These are phyloP conservation scores for Tulasnella sp. DNA, from an alignment of 768 basidiomycete genomes.

Conservation along the genomic window DNA sequence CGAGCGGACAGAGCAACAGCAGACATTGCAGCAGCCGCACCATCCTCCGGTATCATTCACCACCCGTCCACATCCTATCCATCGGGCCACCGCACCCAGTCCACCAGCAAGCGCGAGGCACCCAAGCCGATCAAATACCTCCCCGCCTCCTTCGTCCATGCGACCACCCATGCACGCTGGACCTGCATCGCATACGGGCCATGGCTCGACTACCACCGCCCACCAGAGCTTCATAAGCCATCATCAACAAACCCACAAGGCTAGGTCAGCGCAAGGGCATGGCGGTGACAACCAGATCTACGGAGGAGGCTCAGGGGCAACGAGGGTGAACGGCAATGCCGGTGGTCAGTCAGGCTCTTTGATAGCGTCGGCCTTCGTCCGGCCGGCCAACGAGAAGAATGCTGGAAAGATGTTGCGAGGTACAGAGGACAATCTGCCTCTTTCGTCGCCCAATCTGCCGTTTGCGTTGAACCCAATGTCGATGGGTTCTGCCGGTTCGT, in stretches of 20 bases:
- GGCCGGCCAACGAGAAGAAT: background rate
- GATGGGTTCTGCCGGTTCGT: background rate
- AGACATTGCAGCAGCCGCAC: background rate
- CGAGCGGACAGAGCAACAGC: too few relatives aligned
- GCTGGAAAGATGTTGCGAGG: background rate
- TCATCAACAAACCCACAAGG: slow-evolving; percentile 3
- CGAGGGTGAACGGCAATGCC: too few relatives aligned
- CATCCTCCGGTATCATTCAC: background rate
- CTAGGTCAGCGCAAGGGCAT: slow-evolving; percentile 12
- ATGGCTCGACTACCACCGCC: background rate
- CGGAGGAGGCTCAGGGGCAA: too few relatives aligned
- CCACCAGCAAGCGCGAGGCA: background rate
- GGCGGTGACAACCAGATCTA: background rate
- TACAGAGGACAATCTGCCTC: background rate
- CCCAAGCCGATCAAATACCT: background rate
- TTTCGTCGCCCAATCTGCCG: slow-evolving; percentile 12
- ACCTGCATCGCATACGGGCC: slow-evolving; percentile 8
- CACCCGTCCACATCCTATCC: background rate
- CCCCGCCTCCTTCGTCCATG: slow-evolving; percentile 1
- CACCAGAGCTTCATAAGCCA: background rate
- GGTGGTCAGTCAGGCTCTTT: too few relatives aligned
- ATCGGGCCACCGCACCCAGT: background rate
- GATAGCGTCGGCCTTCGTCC: too few relatives aligned
- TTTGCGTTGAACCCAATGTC: slow-evolving; percentile 5
- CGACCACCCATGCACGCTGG: slow-evolving; percentile 5